Evolutionary conservation across 768 basidiomycete genomes (phyloP), one percentile per base, ranked within the genome.

Genomic region (Scleroderma bovista): DNA sequence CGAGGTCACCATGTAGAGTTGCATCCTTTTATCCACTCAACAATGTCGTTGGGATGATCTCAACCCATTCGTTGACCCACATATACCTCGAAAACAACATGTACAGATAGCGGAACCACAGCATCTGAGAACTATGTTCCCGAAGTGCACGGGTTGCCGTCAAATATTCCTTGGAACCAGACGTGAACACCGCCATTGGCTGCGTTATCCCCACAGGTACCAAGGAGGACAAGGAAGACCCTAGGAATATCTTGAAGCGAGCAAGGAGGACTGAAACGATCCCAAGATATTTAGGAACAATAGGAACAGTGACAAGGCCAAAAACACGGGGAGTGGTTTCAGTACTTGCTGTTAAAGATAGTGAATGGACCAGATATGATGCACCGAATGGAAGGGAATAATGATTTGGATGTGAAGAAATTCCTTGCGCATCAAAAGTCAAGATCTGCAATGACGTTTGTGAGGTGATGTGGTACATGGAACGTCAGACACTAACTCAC

Each of bases 331-430:
- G 69, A 20, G 68, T 69, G 26, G 63, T 19, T 19, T 57, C 32
- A 3, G 61, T 55, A 37, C 66, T 67, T 12, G 70, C 69, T 49
- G 62, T 44, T 31, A 63, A 58, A 38, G 42, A 52, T 59, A 58
- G 53, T 32, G 44, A 74, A 58, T 57, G 50, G 32, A 72, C 58
- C 19, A 86, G 72, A 46, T 72, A 64, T 36, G 72, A 62, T 33
- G 75, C 78, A 34, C 84, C 87, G 19, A 68, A 62, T 8, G 77
- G 79, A 16, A 93, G 72, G 1, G 91, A 83, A 54, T 71, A 75
- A 66, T 96, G 93, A 62, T 96, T 96, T 2, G 88, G 88, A 60
- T 95, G 93, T 3, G 71, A 72, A n/a, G 93, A 90, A 13, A 95
- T 71, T 2, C 93, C 93, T 2, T 59, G 56, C 0, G 69, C 51